Evolutionary conservation across 1,284 basidiomycete species (phyloP).

Genomic region (Leccinum solheimii): DNA sequence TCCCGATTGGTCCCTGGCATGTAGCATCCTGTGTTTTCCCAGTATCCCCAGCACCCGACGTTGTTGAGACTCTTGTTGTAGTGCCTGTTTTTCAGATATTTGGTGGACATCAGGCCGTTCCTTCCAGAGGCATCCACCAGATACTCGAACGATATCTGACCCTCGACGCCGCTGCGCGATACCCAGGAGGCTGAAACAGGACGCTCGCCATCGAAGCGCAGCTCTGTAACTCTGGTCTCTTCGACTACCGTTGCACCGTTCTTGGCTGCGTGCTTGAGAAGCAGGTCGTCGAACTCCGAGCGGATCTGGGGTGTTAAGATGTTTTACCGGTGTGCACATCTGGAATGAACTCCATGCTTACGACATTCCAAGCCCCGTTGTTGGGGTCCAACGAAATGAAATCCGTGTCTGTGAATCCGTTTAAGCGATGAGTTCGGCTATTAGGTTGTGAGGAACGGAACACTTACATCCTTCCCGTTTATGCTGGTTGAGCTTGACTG

Average conservation of each 20-base stretch:
- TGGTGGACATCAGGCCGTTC: background rate
- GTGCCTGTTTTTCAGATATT: background rate
- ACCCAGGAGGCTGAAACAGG: slow-evolving; percentile 42
- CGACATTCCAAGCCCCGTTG: background rate
- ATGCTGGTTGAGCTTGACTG: slow-evolving; percentile 38
- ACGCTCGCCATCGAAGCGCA: slow-evolving; percentile 37
- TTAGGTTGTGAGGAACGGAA: background rate
- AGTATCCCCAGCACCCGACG: slow-evolving; percentile 54
- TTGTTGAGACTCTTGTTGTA: slow-evolving; percentile 47
- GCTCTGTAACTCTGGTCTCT: slow-evolving; percentile 38
- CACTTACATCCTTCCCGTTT: slow-evolving; percentile 41
- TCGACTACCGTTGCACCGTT: slow-evolving; percentile 42
- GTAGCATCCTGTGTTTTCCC: slow-evolving; percentile 37
- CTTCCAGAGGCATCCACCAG: slow-evolving; percentile 44
- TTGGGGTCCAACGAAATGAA: background rate
- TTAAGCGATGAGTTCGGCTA: background rate
- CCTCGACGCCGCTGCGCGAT: slow-evolving; percentile 17
- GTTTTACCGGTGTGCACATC: background rate
- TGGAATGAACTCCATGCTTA: background rate
- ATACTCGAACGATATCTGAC: slow-evolving; percentile 43
- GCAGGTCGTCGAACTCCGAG: background rate
- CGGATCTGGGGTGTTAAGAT: slow-evolving; percentile 4
- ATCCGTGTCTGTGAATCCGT: background rate
- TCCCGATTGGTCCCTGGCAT: slow-evolving; percentile 23
- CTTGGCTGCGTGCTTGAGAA: slow-evolving; percentile 26